Base-by-base conservation (phyloP, 208 protist genomes). In the Trypanosoma brucei region DNA sequence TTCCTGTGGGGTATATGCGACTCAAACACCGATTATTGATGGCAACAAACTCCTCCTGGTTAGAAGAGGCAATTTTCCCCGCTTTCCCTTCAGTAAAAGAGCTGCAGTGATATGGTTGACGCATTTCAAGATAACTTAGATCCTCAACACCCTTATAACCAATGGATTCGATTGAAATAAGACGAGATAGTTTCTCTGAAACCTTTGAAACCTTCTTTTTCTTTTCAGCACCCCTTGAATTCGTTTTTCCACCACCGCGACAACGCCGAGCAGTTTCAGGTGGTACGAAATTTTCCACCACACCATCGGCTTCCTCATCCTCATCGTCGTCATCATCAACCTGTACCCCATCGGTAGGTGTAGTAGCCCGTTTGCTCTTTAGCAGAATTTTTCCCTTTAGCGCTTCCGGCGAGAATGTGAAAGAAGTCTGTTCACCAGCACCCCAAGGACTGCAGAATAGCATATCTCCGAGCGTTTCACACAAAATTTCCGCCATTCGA, bases 1-100 rank as follows among this genome's bases (percentile, higher is more conserved):
- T 82, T 51, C 94, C 95, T 40, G 69, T 75, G 35, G 97, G 97
- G 75, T 97, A 99, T 37, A 96, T 81, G 49, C 96, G 91, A 39
- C 77, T 79, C 34, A 98, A 62, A 49, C 88, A 88, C 0, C 63
- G 63, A 31, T 79, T 62, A 58, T 93, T 97, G 68, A 90, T 77
- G 30, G 37, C 38, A 35, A 74, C 62, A 45, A 90, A 65, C 3
- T 65, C 78, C 4, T 63, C 48, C 40, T 34, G 37, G 51, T 87
- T 66, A 11, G 73, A 54, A 30, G 68, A 7, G 31, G 70, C 70
- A 22, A 89, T 53, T 55, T 68, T 58, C 68, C 84, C 79, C 13
- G 73, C 79, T 62, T 88, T 89, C 5, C 65, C 60, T 72, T 93
- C 87, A 5, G 75, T 68, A 62, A 81, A 81, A 6, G 75, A 85